Evolutionary conservation across 306 rosid genomes (phyloP), one percentile per base, ranked within the genome.

Genomic region (Casuarina cunninghamiana): DNA sequence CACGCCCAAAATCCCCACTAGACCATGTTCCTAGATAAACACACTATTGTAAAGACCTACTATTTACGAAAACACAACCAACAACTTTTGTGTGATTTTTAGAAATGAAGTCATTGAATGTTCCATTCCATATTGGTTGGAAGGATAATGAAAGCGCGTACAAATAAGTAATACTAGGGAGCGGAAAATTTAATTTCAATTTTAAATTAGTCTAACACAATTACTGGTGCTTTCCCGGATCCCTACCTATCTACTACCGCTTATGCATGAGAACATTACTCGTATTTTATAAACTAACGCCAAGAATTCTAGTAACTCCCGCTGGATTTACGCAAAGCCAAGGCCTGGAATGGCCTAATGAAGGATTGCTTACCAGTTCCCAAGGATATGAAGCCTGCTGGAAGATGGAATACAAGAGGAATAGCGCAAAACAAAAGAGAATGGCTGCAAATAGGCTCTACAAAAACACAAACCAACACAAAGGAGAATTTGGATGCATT

Each of bases 371-470:
- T 90, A 95, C 98, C 96, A 92, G 84, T 84, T 92, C 91, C 97
- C 97, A 95, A 3, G 97, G 97, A 73, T 91, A 84, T 81, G 86
- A 77, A 87, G 80, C 86, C 84, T 92, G 98, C 77, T 86, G 84
- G 83, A 77, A 81, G 82, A 91, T 91, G 53, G 98, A 91, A 88
- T 88, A 90, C 66, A 89, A 58, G 65, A 87, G 92, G 80, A 95
- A 92, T 44, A 73, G 51, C 53, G 85, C 80, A 73, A 87, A 91
- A 77, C 97, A 85, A 77, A 83, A 84, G 78, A 88, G 80, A 45
- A 95, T 76, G 65, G 80, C 82, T 37, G 89, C 96, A 83, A 95
- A 95, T 58, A 95, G 89, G 65, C 32, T 39, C 98, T 95, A 77
- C 21, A 26, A 11, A 72, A 11, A 5, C 57, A n/a, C 41, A 21